Base-by-base conservation (phyloP, 306 rosid species). In the Luffa acutangula region DNA sequence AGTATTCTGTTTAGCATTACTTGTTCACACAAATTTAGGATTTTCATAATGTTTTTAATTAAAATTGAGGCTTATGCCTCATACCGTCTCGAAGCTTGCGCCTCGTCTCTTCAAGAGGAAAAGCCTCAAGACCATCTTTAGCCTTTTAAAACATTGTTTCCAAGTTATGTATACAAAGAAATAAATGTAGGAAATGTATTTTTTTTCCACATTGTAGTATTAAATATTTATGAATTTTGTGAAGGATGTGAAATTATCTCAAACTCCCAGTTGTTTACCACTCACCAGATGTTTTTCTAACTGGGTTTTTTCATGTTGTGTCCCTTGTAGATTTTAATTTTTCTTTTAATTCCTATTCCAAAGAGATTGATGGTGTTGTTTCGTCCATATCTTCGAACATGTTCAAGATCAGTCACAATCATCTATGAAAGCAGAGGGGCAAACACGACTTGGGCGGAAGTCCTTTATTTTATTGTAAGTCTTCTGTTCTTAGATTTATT, bases 351-450 rank as follows among this genome's bases (percentile, higher is more conserved):
- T 49, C 9, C 18, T 17, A 31, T 77, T 34, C 20, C 12, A 31
- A 82, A 42, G 36, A 52, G 13, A 54, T 37, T 36, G 99, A 93
- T 83, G 99, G 98, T 82, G 93, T 83, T 56, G 96, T 93, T 92
- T 96, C 8, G 71, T 93, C 88, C 99, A 83, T 87, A 90, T 96
- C 76, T 96, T 96, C 86, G 83, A 80, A 76, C 98, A 90, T 21
- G 82, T 95, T 52, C 87, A 90, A 2, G 77, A 80, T 82, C 97
- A 89, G 62, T 87, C 91, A 76, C 93, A 72, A 79, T 78, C 85
- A 39, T 78, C 86, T 39, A 66, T 54, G 14, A 81, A 53, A 51
- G 52, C 75, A 4, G 90, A 84, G 71, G 86, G 73, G 42, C 62
- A 77, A 53, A 91, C 80, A 60, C 86, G 86, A 76, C 64, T 77